phyloP scores from a whole-genome alignment of 225 moss, liverwort and hornwort genomes.

The Sphagnum contortum region DNA sequence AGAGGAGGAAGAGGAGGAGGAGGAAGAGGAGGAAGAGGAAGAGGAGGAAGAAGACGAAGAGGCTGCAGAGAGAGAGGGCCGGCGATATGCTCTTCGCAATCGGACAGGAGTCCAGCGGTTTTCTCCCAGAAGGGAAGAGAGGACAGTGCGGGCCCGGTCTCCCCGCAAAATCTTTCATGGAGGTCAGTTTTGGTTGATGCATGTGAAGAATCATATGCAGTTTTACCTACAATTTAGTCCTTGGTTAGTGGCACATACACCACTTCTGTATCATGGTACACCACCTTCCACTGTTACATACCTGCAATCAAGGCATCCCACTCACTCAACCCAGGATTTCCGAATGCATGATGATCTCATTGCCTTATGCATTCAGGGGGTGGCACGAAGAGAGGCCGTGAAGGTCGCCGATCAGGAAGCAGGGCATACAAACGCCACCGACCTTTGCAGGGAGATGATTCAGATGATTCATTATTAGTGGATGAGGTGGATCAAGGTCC shows the following conservation, averaged over 20 bases:
- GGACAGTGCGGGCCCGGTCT: slow-evolving; percentile 52
- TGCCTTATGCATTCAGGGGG: slow-evolving; percentile 18
- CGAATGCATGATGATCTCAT: too few species aligned
- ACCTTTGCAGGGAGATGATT: slow-evolving; percentile 61
- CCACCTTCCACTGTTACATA: too few species aligned
- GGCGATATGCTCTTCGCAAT: slow-evolving; percentile 72
- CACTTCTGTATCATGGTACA: too few species aligned
- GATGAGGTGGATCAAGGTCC: slow-evolving; percentile 73
- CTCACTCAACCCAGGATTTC: too few species aligned
- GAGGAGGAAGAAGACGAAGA: slow-evolving; percentile 73
- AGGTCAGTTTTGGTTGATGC: slow-evolving; percentile 11
- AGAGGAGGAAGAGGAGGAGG: slow-evolving; percentile 31
- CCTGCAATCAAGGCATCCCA: too few species aligned
- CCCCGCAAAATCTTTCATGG: slow-evolving; percentile 61
- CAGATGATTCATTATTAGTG: slow-evolving; percentile 73
- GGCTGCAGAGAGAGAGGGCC: slow-evolving; percentile 60
- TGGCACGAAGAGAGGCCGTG: slow-evolving; percentile 61
- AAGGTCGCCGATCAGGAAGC: slow-evolving; percentile 45
- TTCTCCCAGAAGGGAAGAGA: slow-evolving; percentile 79
- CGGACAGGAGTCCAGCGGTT: slow-evolving; percentile 82
- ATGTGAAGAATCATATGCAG: too few species aligned
- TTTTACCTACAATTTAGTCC: too few species aligned
- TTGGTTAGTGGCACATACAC: too few species aligned
- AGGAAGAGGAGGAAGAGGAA: slow-evolving; percentile 37
- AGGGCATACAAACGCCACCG: slow-evolving; percentile 60